Evolutionary conservation across 2,329 filamentous ascomycete genomes (phyloP), one percentile per base, ranked within the genome.

Genomic region (Xylariaceae sp.): DNA sequence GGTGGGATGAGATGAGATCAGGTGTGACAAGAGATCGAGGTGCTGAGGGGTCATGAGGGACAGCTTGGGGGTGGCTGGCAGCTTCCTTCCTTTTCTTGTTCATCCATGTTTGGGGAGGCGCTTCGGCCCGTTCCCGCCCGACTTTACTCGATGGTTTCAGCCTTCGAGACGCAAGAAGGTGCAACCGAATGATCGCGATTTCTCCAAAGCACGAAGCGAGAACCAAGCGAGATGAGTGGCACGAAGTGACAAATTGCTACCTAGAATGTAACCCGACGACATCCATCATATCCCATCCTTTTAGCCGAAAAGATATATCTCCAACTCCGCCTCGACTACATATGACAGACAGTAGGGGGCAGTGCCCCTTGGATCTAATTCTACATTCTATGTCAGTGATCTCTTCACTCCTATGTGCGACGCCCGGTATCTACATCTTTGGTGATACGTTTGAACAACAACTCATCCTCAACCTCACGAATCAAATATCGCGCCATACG

Each of bases 401-500:
- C 9, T 42, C 37, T 13, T 42, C 37, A 42, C 37, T 13, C 9
- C 13, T 13, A 9, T 42, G 37, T 42, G 13, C 37, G 7, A 34
- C 34, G 42, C 48, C 44, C 39, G 48, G n/a, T 34, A 9, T 13
- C 37, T 42, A 42, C 37, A 42, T 13, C 37, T 42, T 13, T 42
- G 37, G 9, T 13, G 13, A 10, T 42, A 42, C 37, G 37, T 8
- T 13, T 42, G 13, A 3, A 13, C 13, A 3, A 9, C 9, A 42
- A 42, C 37, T n/a, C 13, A 45, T 45, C 42, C 5, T 45, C 11
- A 4, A 11, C n/a, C 37, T 58, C 18, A 62, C 1, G 68, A 70
- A 64, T 92, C 89, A 75, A 88, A 92, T 66, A 92, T 89, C 7
- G 88, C 87, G 7, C 88, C 89, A 73, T 83, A 92, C 1, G 87